Conservation (phyloP, 257 asterid species). For the Solanum clarkiae region DNA sequence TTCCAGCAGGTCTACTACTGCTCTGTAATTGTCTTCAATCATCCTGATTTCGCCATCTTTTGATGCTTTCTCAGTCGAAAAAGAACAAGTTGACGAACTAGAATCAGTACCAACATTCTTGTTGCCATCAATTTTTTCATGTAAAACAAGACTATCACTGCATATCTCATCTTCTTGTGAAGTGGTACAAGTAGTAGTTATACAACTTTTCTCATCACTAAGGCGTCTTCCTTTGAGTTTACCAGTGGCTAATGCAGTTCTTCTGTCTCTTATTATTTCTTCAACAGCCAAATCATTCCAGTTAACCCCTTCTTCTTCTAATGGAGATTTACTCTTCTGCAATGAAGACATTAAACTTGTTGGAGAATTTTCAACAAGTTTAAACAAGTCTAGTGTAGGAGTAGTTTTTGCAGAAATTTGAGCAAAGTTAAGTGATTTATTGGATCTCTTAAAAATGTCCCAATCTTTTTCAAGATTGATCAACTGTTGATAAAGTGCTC, state of each 20-base stretch:
- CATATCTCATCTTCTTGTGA: not conserved
- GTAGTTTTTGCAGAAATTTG: not conserved
- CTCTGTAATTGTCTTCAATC: not conserved
- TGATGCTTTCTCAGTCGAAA: not conserved
- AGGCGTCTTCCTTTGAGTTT: conserved; percentile 26
- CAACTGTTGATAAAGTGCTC: conserved; percentile 10
- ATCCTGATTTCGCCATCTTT: not conserved
- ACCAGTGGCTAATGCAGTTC: conserved; percentile 29
- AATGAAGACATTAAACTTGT: conserved; percentile 32
- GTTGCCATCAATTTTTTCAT: not conserved
- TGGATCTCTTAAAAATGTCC: conserved; percentile 4
- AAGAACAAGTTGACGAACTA: not conserved
- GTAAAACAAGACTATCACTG: not conserved
- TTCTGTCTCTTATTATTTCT: conserved; percentile 30
- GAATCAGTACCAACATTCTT: not conserved
- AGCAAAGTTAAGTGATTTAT: not conserved
- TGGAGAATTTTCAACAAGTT: conserved; percentile 25
- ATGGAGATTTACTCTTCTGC: conserved; percentile 13
- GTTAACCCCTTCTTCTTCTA: not conserved
- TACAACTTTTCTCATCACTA: not conserved
- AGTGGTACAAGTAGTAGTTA: not conserved
- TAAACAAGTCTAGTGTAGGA: not conserved
- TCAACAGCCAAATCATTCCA: conserved; percentile 16
- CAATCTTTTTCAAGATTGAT: conserved; percentile 7
- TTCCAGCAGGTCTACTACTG: not conserved